phyloP scores from a whole-genome alignment of 2,329 filamentous ascomycete species.

The Fusarium papillatum region DNA sequence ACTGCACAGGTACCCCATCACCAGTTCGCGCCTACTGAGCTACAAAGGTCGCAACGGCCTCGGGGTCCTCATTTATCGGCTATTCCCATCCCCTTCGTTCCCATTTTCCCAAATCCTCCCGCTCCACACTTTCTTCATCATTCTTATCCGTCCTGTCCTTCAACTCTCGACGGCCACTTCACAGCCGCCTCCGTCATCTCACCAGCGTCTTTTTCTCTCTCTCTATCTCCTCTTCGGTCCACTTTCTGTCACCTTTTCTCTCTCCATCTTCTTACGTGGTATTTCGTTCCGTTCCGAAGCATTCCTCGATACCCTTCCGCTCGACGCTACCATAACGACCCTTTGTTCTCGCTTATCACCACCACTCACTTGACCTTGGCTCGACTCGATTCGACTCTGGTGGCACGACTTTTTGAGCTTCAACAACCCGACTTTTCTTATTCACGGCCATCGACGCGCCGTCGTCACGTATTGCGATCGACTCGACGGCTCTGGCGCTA shows the following conservation, averaged over 20 bases:
- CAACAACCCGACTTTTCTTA: slow-evolving; percentile 3
- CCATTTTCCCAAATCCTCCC: slow-evolving; percentile 31
- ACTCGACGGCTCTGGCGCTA: slow-evolving; percentile 13
- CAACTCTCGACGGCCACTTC: slow-evolving; percentile 24
- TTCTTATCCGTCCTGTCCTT: slow-evolving; percentile 11
- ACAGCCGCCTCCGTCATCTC: slow-evolving; percentile 38
- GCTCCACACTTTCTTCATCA: slow-evolving; percentile 31
- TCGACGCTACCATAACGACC: slow-evolving; percentile 19
- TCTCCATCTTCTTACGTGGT: background rate
- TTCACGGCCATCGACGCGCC: slow-evolving; percentile 25
- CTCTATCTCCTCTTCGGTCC: slow-evolving; percentile 14
- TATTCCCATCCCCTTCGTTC: slow-evolving; percentile 36
- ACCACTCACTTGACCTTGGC: slow-evolving; percentile 14
- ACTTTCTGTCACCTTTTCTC: slow-evolving; percentile 12
- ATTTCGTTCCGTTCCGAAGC: slow-evolving; percentile 16
- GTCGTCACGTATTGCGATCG: slow-evolving; percentile 9
- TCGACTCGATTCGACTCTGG: slow-evolving; percentile 19
- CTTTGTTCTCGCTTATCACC: slow-evolving; percentile 39
- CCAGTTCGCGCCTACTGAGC: slow-evolving; percentile 27
- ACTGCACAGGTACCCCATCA: slow-evolving; percentile 36
- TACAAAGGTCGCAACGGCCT: slow-evolving; percentile 41
- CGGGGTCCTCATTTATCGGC: slow-evolving; percentile 37
- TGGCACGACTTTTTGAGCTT: slow-evolving; percentile 18
- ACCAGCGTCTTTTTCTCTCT: slow-evolving; percentile 16
- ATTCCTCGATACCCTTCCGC: slow-evolving; percentile 24